These are phyloP conservation scores for Sporothrix mexicana DNA, from an alignment of 2,329 filamentous ascomycete genomes.

Conservation along the genomic window DNA sequence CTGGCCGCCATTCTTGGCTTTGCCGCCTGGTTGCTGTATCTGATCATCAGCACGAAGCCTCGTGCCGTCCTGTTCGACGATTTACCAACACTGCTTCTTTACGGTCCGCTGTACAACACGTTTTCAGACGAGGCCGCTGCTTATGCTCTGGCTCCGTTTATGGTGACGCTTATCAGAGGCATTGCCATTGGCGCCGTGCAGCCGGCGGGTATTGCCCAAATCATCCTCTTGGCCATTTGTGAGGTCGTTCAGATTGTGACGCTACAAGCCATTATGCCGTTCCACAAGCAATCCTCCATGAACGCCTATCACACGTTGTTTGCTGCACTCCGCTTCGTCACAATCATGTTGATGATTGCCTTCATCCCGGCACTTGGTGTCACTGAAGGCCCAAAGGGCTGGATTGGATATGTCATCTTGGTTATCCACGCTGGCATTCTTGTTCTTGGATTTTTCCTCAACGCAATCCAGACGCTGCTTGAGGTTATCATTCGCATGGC, in stretches of 20 bases:
- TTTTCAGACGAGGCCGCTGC: conserved; percentile 92
- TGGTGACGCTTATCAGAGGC: conserved; percentile 83
- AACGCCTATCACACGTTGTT: conserved; percentile 93
- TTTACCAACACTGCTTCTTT: conserved; percentile 83
- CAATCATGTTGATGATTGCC: conserved; percentile 76
- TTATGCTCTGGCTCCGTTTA: conserved; percentile 85
- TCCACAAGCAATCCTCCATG: conserved; percentile 92
- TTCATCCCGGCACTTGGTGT: conserved; percentile 86
- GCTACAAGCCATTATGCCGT: conserved; percentile 87
- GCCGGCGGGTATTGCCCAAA: conserved; percentile 88
- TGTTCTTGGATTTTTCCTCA: conserved; percentile 90
- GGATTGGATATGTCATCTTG: conserved; percentile 93
- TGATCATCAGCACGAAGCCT: conserved; percentile 81
- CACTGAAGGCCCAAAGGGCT: conserved; percentile 79
- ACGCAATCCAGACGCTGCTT: conserved; percentile 85
- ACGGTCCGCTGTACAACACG: conserved; percentile 95
- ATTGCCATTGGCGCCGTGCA: conserved; percentile 93
- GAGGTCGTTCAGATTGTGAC: conserved; percentile 90
- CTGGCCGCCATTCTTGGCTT: conserved; percentile 75
- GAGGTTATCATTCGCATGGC: conserved; percentile 84
- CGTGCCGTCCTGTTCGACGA: conserved; percentile 92
- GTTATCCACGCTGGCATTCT: conserved; percentile 84
- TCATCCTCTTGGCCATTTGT: conserved; percentile 90
- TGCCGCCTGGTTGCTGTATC: conserved; percentile 76
- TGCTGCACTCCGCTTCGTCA: conserved; percentile 74